Evolutionary conservation across 2,329 filamentous ascomycete genomes (phyloP).

Genomic region (Stachybotrys echinatus): DNA sequence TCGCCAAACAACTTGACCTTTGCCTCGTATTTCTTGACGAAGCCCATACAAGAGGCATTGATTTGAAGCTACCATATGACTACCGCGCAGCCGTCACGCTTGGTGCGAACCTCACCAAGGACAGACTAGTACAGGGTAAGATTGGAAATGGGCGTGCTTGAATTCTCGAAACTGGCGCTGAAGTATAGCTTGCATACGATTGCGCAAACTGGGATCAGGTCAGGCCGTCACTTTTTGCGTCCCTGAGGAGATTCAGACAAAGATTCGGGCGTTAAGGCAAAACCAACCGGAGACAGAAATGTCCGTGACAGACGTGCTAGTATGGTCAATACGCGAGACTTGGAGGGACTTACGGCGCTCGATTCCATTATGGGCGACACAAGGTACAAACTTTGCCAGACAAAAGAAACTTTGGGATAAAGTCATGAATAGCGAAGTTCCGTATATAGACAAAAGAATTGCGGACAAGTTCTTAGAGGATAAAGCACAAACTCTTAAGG

Average conservation of each 20-base stretch:
- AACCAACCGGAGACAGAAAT: not conserved
- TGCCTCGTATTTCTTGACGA: slow-evolving; percentile 68
- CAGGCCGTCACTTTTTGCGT: slow-evolving; percentile 59
- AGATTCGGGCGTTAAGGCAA: slow-evolving; percentile 30
- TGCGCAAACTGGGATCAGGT: slow-evolving; percentile 59
- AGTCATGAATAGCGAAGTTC: not conserved
- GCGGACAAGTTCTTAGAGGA: slow-evolving; percentile 1
- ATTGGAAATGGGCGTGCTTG: no score
- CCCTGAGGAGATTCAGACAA: slow-evolving; percentile 51
- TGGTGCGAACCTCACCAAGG: slow-evolving; percentile 59
- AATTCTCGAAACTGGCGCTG: no score
- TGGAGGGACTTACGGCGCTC: slow-evolving; percentile 1
- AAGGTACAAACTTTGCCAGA: not conserved
- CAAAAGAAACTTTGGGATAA: not conserved
- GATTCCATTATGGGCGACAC: not conserved
- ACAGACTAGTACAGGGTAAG: slow-evolving; percentile 61
- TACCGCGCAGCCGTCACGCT: slow-evolving; percentile 63
- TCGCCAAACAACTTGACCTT: slow-evolving; percentile 43
- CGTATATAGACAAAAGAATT: not conserved
- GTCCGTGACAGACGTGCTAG: not conserved
- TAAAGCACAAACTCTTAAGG: not conserved
- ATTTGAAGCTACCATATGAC: slow-evolving; percentile 51
- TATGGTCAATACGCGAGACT: slow-evolving; percentile 1
- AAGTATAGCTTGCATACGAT: slow-evolving; percentile 56
- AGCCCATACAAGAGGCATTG: slow-evolving; percentile 63